Percentiles rank a stretch among this genome's conserved stretches.
Evolutionary conservation across 305 asterid species (phyloP).

Genomic region (Fraxinus nigra): DNA sequence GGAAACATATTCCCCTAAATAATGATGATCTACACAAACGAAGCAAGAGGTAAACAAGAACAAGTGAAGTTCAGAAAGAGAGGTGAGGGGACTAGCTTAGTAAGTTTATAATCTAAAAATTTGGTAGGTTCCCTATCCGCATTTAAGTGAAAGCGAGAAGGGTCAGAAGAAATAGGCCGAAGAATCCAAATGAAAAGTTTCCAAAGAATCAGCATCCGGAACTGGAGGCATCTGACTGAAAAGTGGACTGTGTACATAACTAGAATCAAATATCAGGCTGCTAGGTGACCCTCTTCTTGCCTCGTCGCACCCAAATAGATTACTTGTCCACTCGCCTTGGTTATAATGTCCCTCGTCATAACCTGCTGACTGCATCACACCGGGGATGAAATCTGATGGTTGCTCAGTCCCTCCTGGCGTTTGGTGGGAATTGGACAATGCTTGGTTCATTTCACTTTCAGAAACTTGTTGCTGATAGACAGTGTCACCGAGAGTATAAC

Average conservation of each 20-base stretch:
- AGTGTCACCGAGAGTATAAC: neutral
- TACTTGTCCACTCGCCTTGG: neutral
- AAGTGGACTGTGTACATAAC: slow-evolving; percentile 17
- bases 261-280: slow-evolving; percentile 8
- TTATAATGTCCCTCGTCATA: neutral
- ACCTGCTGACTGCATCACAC: neutral
- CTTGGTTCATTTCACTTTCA: neutral
- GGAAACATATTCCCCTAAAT: neutral
- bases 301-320: neutral
- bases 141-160: neutral
- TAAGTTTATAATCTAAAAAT: neutral
- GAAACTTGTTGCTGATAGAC: neutral
- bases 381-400: neutral
- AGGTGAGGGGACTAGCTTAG: neutral
- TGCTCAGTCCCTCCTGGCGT: neutral
- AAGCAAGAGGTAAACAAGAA: neutral
- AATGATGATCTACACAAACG: neutral
- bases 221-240: slow-evolving; percentile 18
- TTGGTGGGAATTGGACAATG: neutral
- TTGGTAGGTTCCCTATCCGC: neutral
- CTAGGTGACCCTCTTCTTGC: neutral
- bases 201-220: neutral
- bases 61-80: neutral
- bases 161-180: neutral
- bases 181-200: neutral